phyloP scores from a whole-genome alignment of 2,329 filamentous ascomycete genomes.

The Fusarium sp. region DNA sequence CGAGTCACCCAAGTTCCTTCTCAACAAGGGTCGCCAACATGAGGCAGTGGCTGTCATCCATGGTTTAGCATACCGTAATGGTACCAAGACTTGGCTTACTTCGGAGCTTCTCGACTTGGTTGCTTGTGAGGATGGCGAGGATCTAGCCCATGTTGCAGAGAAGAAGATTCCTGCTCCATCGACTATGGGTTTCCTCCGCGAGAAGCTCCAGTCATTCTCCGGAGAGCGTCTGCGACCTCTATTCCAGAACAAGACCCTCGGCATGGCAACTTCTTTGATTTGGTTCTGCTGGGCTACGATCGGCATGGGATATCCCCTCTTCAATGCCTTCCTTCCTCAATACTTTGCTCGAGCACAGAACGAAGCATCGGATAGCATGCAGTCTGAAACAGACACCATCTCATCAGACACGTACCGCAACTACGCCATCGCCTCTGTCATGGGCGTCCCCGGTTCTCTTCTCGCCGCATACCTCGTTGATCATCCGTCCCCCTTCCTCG shows the following conservation, averaged over 20 bases:
- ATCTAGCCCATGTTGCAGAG: conserved; percentile 20
- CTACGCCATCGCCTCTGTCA: conserved; percentile 81
- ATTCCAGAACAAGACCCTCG: conserved; percentile 64
- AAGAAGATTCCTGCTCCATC: conserved; percentile 27
- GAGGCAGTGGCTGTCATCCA: conserved; percentile 85
- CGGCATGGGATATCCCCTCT: conserved; percentile 87
- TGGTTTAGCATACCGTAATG: conserved; percentile 78
- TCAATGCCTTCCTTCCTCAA: conserved; percentile 90
- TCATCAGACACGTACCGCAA: conserved; percentile 73
- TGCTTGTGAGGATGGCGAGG: conserved; percentile 53
- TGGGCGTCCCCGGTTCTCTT: conserved; percentile 80
- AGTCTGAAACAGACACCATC: conserved; percentile 49
- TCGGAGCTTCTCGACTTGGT: conserved; percentile 71
- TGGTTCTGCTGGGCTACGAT: conserved; percentile 87
- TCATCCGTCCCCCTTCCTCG: conserved; percentile 67
- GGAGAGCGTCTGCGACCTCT: conserved; percentile 73
- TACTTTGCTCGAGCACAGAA: conserved; percentile 72
- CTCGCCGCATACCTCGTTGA: conserved; percentile 78
- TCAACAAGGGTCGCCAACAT: conserved; percentile 77
- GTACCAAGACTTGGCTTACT: conserved; percentile 77
- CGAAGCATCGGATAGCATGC: conserved; percentile 40
- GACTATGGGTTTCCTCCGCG: conserved; percentile 57
- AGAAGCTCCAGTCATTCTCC: conserved; percentile 73
- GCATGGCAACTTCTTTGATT: conserved; percentile 62
- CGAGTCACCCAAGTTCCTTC: conserved; percentile 85